Evolutionary conservation across 1,284 basidiomycete species (phyloP).

Genomic region (Sanghuangporus sanghuang): DNA sequence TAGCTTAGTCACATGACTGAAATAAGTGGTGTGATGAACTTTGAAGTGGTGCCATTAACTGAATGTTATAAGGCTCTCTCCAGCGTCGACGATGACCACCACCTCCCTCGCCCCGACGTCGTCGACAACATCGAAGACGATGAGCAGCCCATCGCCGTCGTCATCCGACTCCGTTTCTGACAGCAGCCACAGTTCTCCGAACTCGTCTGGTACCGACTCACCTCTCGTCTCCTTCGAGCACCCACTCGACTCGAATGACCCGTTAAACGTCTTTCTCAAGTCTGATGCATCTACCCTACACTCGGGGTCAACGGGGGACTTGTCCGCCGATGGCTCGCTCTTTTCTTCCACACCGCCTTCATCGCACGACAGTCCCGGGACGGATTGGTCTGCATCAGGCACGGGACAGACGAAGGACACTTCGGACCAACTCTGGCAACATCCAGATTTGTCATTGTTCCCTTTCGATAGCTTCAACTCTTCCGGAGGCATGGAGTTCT

Average conservation of each 20-base stretch:
- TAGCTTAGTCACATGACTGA: neutral
- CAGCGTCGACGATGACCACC: neutral
- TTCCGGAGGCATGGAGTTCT: neutral
- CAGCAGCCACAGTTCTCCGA: slow-evolving; percentile 8
- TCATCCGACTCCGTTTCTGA: slow-evolving; percentile 5
- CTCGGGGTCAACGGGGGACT: neutral
- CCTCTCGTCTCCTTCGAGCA: slow-evolving; percentile 7
- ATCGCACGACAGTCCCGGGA: slow-evolving; percentile 8
- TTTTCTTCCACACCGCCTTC: slow-evolving; percentile 12
- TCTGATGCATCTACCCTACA: neutral
- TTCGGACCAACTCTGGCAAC: neutral
- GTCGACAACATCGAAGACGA: neutral
- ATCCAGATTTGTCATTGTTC: slow-evolving; percentile 9
- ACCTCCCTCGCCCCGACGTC: neutral
- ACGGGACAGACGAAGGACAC: neutral
- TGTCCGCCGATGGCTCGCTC: slow-evolving; percentile 13
- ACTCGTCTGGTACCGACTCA: slow-evolving; percentile 12
- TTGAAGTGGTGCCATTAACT: neutral
- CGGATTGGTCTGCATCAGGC: slow-evolving; percentile 1
- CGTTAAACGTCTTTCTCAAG: slow-evolving; percentile 12
- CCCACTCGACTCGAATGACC: slow-evolving; percentile 9
- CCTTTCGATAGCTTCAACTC: slow-evolving; percentile 2
- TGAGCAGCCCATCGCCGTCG: neutral
- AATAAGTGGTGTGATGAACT: neutral
- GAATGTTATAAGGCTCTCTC: neutral